Evolutionary conservation across 768 basidiomycete genomes (phyloP).

Genomic region (Atractiella rhizophila): DNA sequence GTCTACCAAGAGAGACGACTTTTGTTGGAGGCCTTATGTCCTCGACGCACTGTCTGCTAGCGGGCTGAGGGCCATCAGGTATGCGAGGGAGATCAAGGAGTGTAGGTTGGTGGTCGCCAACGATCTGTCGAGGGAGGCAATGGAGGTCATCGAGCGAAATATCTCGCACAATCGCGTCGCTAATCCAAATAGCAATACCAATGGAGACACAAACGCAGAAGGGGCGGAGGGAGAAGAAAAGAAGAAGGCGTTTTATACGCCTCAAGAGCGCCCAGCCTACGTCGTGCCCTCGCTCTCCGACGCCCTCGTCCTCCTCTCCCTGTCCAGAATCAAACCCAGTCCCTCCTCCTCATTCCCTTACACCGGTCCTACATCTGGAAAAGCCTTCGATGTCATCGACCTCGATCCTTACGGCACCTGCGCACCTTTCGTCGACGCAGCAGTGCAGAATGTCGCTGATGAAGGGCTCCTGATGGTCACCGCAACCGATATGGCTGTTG

Average conservation of each 20-base stretch:
- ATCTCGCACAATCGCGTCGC: slow-evolving; percentile 49
- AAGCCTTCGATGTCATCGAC: slow-evolving; percentile 79
- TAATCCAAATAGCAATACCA: too few species aligned
- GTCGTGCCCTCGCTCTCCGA: too few species aligned
- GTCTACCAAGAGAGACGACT: background rate
- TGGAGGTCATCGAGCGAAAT: slow-evolving; percentile 63
- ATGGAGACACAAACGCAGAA: too few species aligned
- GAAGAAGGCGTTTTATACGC: too few species aligned
- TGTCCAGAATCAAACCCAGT: too few species aligned
- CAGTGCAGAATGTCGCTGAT: slow-evolving; percentile 64
- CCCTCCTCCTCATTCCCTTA: slow-evolving; percentile 27
- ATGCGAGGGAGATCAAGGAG: slow-evolving; percentile 84
- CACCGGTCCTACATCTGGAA: slow-evolving; percentile 43
- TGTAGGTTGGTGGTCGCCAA: slow-evolving; percentile 86
- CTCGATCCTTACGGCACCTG: slow-evolving; percentile 95
- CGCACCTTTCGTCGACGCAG: slow-evolving; percentile 83
- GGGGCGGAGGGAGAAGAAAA: too few species aligned
- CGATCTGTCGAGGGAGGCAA: slow-evolving; percentile 60
- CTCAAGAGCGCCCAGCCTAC: too few species aligned
- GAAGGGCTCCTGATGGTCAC: slow-evolving; percentile 89
- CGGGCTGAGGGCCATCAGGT: slow-evolving; percentile 80
- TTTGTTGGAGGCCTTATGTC: slow-evolving; percentile 23
- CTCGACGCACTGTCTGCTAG: slow-evolving; percentile 90
- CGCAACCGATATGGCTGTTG: slow-evolving; percentile 80
- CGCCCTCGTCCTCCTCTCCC: too few species aligned